A percentile compares a stretch with the other conserved stretches of the same genome.
Conservation (phyloP, 179 eudicot species). For the Carnegiea gigantea region DNA sequence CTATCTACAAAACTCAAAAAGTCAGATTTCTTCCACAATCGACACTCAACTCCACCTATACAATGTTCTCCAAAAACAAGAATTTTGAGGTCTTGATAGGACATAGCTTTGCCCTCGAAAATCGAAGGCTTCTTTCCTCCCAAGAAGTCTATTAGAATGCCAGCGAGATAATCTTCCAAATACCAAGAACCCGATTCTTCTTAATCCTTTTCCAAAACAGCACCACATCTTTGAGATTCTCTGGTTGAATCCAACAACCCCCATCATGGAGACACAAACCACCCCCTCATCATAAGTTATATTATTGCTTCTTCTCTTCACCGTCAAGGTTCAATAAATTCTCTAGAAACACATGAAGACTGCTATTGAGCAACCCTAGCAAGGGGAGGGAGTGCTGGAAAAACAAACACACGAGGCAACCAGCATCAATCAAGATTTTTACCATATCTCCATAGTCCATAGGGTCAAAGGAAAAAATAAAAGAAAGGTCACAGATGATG, state of each 20-base stretch:
- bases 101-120: background rate
- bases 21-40: background rate
- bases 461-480: background rate
- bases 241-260: background rate
- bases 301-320: background rate
- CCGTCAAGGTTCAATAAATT: background rate
- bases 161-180: background rate
- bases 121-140: background rate
- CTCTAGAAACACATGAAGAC: background rate
- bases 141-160: background rate
- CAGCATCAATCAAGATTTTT: background rate
- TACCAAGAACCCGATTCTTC: background rate
- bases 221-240: background rate
- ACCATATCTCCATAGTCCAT: background rate
- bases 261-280: background rate
- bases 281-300: background rate
- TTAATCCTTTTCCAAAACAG: background rate
- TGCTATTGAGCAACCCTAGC: background rate
- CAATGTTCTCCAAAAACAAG: background rate
- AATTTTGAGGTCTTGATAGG: background rate
- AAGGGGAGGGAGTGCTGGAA: background rate
- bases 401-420: background rate
- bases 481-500: background rate
- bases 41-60: background rate
- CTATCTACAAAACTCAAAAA: background rate